Conservation (phyloP, 768 basidiomycete genomes). For the Tulasnella sp. region DNA sequence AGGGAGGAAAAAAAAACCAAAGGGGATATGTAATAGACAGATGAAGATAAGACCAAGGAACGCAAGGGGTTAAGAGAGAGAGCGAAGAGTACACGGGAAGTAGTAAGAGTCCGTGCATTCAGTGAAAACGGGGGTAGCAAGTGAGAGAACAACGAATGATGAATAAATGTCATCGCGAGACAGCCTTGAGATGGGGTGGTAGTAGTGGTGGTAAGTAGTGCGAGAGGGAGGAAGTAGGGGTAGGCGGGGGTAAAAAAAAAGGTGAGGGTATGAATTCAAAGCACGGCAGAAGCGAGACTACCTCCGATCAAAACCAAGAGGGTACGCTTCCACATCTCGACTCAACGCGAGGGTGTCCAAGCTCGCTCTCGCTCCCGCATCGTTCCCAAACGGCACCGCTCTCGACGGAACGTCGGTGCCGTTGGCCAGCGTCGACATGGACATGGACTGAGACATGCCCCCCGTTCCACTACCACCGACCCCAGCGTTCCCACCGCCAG, state of each 20-base stretch:
- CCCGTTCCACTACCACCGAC: not conserved
- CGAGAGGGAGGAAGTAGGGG: not conserved
- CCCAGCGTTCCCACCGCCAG: too few species aligned
- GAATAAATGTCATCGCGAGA: not conserved
- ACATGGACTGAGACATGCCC: slow-evolving; percentile 25
- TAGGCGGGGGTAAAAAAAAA: not conserved
- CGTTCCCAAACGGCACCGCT: slow-evolving; percentile 33
- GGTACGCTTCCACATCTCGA: slow-evolving; percentile 72
- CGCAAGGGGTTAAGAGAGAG: not conserved
- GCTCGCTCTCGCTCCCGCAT: slow-evolving; percentile 41
- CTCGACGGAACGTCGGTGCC: slow-evolving; percentile 58
- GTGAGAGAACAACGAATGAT: not conserved
- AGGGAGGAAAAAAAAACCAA: not conserved
- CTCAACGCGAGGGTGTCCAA: slow-evolving; percentile 77
- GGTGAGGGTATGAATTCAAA: not conserved
- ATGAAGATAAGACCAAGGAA: not conserved
- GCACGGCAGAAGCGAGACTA: not conserved
- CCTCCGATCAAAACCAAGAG: slow-evolving; percentile 29
- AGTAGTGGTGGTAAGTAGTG: not conserved
- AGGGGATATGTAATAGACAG: not conserved
- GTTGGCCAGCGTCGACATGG: slow-evolving; percentile 66
- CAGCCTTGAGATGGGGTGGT: not conserved
- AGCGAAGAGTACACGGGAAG: not conserved
- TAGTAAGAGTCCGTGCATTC: not conserved
- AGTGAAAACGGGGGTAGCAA: not conserved